Conservation (phyloP, 1,284 basidiomycete species). For the Marasmius fiardii region DNA sequence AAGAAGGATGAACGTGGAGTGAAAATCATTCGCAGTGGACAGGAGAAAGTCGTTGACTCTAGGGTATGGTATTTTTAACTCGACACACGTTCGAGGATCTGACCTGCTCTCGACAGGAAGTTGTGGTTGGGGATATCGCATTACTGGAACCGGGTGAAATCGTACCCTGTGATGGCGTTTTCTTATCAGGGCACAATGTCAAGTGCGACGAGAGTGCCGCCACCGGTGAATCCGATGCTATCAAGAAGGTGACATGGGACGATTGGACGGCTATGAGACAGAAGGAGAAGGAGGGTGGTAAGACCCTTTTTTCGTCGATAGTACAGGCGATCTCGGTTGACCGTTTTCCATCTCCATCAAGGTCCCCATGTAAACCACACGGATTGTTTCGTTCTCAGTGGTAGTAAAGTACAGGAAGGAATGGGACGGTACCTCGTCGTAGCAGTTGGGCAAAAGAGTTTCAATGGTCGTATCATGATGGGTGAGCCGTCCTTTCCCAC, state of each 20-base stretch:
- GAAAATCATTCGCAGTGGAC: conserved; percentile 86
- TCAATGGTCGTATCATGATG: conserved; percentile 97
- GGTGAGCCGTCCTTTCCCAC: conserved; percentile 43
- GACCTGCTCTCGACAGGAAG: conserved; percentile 49
- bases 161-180: conserved; percentile 93
- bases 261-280: conserved; percentile 58
- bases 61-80: conserved; percentile 42
- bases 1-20: conserved; percentile 95
- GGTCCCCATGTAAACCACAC: conserved; percentile 44
- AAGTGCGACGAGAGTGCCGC: conserved; percentile 96
- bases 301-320: background rate
- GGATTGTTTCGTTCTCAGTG: conserved; percentile 93
- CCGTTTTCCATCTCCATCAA: background rate
- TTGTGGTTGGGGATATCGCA: conserved; percentile 93
- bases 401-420: conserved; percentile 94
- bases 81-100: background rate
- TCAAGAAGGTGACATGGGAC: conserved; percentile 83
- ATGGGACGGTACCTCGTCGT: conserved; percentile 92
- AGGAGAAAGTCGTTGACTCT: conserved; percentile 79
- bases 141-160: conserved; percentile 95
- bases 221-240: conserved; percentile 95
- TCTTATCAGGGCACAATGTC: conserved; percentile 90
- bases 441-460: conserved; percentile 88
- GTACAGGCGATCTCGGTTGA: background rate
- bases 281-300: conserved; percentile 24